Evolutionary conservation across 2,329 filamentous ascomycete genomes (phyloP), one percentile per base, ranked within the genome.

Genomic region (Alternaria triticimaculans): DNA sequence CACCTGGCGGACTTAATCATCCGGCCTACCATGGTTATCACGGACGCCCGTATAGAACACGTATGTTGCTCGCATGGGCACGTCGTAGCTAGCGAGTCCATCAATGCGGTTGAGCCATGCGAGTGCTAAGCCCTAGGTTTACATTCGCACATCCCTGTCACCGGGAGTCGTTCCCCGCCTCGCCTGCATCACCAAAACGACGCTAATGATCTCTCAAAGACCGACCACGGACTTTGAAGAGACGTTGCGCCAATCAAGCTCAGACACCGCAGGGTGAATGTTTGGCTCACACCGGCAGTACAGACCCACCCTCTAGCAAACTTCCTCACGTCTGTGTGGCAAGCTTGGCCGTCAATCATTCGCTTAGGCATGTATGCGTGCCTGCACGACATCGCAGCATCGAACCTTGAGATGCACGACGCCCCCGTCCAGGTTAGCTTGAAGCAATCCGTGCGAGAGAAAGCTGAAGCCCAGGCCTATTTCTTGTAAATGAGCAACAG

Each of bases 121-220:
- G 60, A 63, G 61, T 45, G 56, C 63, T 60, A 63, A 56, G 55
- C 56, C 56, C 28, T 54, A 43, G 63, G 45, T 57, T 60, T n/a
- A 46, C 45, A 53, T 41, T 59, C 45, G 46, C 54, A 43, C 21
- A 48, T 57, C 60, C 63, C 60, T 64, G 53, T 56, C 33, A 37
- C 50, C 67, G 68, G 68, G 60, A 67, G 55, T 46, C 41, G 45
- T 68, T 66, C 67, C 68, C 68, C 66, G 68, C 43, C 53, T 53
- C 41, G 45, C 41, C 28, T 65, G 66, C 64, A 65, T 49, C 51
- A 51, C 57, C 51, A 63, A 53, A 59, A 58, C 55, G 23, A 55
- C 53, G 58, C 59, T 69, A 70, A 63, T 46, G 30, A 33, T 12
- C 37, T 63, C 60, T 25, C 30, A 55, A 57, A 63, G 54, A 60